Percentiles rank a stretch among this genome's conserved stretches.
Evolutionary conservation across 805 yeast genomes (phyloP).

Genomic region (Yarrowia deformans): DNA sequence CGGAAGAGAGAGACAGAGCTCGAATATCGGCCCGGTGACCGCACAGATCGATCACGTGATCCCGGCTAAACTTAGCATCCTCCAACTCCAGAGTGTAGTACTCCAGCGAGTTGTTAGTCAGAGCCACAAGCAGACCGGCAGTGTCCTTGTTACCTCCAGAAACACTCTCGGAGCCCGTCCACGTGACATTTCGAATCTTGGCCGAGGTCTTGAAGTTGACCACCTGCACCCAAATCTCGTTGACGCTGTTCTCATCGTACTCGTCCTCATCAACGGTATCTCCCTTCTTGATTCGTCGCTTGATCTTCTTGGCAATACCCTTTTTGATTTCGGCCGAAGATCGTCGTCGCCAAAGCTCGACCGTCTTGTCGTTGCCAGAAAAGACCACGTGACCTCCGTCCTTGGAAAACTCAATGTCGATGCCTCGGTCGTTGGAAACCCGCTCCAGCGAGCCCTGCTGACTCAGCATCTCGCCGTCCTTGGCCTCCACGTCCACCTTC

Average conservation of each 20-base stretch:
- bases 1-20: constrained; percentile 80
- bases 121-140: constrained; percentile 67
- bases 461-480: constrained; percentile 54
- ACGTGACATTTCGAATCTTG: constrained; percentile 70
- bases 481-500: constrained; percentile 65
- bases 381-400: constrained; percentile 54
- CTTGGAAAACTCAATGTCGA: constrained; percentile 63
- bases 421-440: constrained; percentile 59
- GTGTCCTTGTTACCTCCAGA: constrained; percentile 47
- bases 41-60: constrained; percentile 68
- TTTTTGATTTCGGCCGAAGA: constrained; percentile 77
- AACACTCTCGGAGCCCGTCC: constrained; percentile 52
- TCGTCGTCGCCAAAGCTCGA: constrained; percentile 82
- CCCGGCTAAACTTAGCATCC: constrained; percentile 56
- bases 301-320: constrained; percentile 77
- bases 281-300: constrained; percentile 67
- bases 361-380: constrained; percentile 76
- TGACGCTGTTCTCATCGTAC: constrained; percentile 47
- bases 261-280: constrained; percentile 64
- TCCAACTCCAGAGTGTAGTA: constrained; percentile 65
- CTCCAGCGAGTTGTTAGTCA: constrained; percentile 78
- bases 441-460: constrained; percentile 56
- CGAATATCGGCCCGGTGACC: constrained; percentile 94
- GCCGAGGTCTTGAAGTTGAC: constrained; percentile 69
- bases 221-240: constrained; percentile 66